Evolutionary conservation across 176 grass and related monocot genomes (phyloP).

Genomic region (Raddia guianensis): DNA sequence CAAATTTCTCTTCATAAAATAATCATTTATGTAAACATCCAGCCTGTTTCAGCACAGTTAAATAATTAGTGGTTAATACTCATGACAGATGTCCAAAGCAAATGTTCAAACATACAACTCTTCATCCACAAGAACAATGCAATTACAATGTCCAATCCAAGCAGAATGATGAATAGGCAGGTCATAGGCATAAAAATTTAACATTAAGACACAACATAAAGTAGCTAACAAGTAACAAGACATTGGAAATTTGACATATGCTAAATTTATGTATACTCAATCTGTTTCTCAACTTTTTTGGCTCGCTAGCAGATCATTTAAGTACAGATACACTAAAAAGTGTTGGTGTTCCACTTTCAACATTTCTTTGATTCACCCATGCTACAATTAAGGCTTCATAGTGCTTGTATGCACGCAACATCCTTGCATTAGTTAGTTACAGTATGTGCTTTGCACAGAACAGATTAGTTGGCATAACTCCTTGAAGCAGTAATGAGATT

Average conservation of each 20-base stretch:
- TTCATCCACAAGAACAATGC: conserved; percentile 22
- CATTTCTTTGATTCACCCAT: neutral
- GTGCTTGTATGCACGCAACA: neutral
- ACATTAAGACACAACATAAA: neutral
- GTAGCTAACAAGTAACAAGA: neutral
- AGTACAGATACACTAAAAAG: neutral
- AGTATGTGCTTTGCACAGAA: neutral
- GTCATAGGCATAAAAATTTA: neutral
- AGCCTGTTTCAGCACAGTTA: conserved; percentile 69
- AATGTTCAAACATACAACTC: conserved; percentile 3
- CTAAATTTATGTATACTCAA: neutral
- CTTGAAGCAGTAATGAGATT: conserved; percentile 26
- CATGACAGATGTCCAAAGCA: neutral
- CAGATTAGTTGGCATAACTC: neutral
- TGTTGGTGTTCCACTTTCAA: conserved; percentile 3
- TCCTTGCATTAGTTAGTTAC: conserved; percentile 1
- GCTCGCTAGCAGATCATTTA: conserved; percentile 26
- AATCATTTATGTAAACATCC: conserved; percentile 99
- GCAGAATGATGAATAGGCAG: conserved; percentile 12
- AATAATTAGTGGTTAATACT: conserved; percentile 30
- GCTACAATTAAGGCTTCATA: conserved; percentile 12
- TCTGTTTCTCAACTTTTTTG: conserved; percentile 13
- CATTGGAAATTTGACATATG: neutral
- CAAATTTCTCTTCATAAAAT: conserved; percentile 99
- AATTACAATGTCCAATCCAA: conserved; percentile 9